These are phyloP conservation scores for Trichoderma asperellum DNA, from an alignment of 2,329 filamentous ascomycete species.

Conservation along the genomic window DNA sequence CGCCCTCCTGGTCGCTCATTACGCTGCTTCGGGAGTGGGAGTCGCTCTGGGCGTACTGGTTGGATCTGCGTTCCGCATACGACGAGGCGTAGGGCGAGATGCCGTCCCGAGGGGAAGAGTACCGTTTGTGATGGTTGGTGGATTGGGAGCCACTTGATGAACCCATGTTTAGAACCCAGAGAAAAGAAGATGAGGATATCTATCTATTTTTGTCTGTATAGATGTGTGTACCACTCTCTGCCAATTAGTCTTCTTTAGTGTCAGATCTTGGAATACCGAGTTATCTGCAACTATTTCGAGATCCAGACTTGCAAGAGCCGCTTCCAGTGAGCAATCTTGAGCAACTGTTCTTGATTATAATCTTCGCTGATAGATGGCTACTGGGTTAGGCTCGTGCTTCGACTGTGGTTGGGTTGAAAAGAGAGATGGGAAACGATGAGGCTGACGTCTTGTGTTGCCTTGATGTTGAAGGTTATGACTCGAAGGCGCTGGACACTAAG, in stretches of 20 bases:
- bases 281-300: neutral
- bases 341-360: neutral
- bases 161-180: constrained; percentile 30
- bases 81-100: constrained; percentile 31
- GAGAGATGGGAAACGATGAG: constrained; percentile 19
- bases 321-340: neutral
- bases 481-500: constrained; percentile 4
- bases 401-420: constrained; percentile 1
- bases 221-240: neutral
- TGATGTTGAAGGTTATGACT: constrained; percentile 18
- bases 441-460: constrained; percentile 28
- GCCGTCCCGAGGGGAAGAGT: constrained; percentile 26
- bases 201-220: constrained; percentile 10
- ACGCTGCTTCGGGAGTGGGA: constrained; percentile 24
- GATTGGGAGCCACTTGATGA: constrained; percentile 30
- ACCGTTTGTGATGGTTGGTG: constrained; percentile 30
- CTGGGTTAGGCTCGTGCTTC: neutral
- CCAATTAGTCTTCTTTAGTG: neutral
- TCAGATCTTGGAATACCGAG: neutral
- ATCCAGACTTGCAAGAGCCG: neutral
- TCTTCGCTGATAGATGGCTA: neutral
- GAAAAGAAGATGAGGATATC: neutral
- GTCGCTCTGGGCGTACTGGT: constrained; percentile 26
- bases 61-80: constrained; percentile 30
- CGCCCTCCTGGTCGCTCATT: constrained; percentile 32